Conservation (phyloP, 768 basidiomycete genomes). For the Clitopilus hobsonii region DNA sequence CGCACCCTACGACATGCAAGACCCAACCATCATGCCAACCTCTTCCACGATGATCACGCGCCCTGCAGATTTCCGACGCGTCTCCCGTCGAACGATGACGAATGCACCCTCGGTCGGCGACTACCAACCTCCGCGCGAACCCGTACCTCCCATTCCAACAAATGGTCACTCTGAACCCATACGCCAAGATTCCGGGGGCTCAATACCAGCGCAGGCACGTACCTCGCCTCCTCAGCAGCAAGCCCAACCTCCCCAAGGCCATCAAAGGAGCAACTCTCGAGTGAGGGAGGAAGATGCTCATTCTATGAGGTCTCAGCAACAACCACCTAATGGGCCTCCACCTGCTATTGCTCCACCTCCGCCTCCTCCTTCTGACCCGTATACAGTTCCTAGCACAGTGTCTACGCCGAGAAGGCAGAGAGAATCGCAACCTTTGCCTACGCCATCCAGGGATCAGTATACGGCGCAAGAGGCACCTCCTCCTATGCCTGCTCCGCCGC, state of each 20-base stretch:
- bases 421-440: slow-evolving; percentile 12
- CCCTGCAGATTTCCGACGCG: slow-evolving; percentile 24
- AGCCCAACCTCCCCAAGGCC: slow-evolving; percentile 54
- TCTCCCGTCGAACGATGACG: slow-evolving; percentile 21
- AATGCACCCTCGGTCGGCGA: slow-evolving; percentile 10
- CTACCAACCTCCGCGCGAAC: slow-evolving; percentile 32
- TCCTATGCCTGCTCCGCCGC: slow-evolving; percentile 16
- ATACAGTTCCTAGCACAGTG: not conserved
- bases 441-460: slow-evolving; percentile 3
- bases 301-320: not conserved
- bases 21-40: slow-evolving; percentile 16
- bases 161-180: not conserved
- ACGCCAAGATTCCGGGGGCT: not conserved
- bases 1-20: slow-evolving; percentile 53
- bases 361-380: slow-evolving; percentile 2
- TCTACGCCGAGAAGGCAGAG: not conserved
- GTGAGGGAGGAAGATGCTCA: not conserved
- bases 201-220: not conserved
- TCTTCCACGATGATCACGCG: slow-evolving; percentile 16
- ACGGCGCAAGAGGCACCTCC: slow-evolving; percentile 7
- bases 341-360: slow-evolving; percentile 10
- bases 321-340: not conserved
- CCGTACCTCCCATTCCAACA: slow-evolving; percentile 19
- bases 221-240: slow-evolving; percentile 43
- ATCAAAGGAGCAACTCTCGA: slow-evolving; percentile 1